Evolutionary conservation across 371 early-diverging fungal species (phyloP).

Genomic region (Mucor saturninus): DNA sequence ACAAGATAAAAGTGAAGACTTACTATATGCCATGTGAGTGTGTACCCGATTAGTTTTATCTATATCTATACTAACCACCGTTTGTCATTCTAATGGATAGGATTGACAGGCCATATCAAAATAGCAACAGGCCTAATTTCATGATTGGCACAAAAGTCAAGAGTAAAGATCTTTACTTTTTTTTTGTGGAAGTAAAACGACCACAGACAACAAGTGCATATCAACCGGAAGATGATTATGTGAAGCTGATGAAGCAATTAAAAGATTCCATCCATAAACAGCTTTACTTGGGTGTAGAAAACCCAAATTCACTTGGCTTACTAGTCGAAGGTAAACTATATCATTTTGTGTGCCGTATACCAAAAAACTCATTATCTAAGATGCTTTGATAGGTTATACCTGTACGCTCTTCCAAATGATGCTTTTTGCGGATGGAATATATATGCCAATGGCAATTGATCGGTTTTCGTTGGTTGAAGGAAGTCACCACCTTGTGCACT

Average conservation of each 20-base stretch:
- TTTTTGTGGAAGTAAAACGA: slow-evolving; percentile 12
- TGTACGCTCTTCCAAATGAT: slow-evolving; percentile 23
- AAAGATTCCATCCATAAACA: slow-evolving; percentile 20
- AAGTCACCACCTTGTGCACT: slow-evolving; percentile 16
- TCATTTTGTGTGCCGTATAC: slow-evolving; percentile 20
- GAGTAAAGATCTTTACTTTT: slow-evolving; percentile 5
- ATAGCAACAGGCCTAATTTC: slow-evolving; percentile 19
- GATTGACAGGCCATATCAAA: slow-evolving; percentile 15
- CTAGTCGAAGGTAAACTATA: slow-evolving; percentile 22
- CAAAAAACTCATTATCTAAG: slow-evolving; percentile 21
- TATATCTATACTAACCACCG: slow-evolving; percentile 14
- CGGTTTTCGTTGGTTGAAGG: slow-evolving; percentile 21
- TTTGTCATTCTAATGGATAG: slow-evolving; percentile 19
- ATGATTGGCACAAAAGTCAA: slow-evolving; percentile 24
- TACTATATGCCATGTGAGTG: slow-evolving; percentile 24
- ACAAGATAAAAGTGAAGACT: slow-evolving; percentile 10
- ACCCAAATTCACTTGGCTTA: slow-evolving; percentile 22
- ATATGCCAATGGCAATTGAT: slow-evolving; percentile 22
- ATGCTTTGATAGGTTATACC: slow-evolving; percentile 16
- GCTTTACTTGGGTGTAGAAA: slow-evolving; percentile 15
- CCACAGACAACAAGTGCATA: slow-evolving; percentile 8
- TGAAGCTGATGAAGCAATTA: slow-evolving; percentile 21
- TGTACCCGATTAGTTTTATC: slow-evolving; percentile 18
- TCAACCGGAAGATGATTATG: slow-evolving; percentile 15
- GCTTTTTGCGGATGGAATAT: slow-evolving; percentile 23